Evolutionary conservation across 2,329 filamentous ascomycete species (phyloP).

Genomic region (Fusarium cyanostomum): DNA sequence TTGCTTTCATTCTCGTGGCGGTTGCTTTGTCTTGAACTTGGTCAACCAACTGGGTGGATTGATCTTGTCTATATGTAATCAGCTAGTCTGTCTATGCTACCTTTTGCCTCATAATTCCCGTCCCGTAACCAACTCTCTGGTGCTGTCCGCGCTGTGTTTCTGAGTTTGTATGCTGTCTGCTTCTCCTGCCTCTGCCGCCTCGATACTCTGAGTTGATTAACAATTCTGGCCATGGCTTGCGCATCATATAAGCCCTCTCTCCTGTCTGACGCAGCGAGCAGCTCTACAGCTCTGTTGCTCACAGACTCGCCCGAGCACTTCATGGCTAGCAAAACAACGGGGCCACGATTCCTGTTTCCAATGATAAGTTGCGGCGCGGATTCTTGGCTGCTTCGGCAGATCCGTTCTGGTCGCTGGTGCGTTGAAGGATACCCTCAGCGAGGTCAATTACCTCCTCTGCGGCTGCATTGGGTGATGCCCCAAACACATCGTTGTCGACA

Average conservation of each 20-base stretch:
- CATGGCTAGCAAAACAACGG: slow-evolving; percentile 26
- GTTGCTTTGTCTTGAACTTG: not conserved
- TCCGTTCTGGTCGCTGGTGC: not conserved
- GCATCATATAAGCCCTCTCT: slow-evolving; percentile 33
- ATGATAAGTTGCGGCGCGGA: slow-evolving; percentile 23
- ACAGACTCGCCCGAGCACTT: slow-evolving; percentile 29
- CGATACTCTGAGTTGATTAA: not conserved
- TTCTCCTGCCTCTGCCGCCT: no score
- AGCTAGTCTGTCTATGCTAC: no score
- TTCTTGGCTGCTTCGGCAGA: slow-evolving; percentile 7
- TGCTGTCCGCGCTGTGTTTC: no score
- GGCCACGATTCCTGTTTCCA: slow-evolving; percentile 30
- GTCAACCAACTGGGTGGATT: no score
- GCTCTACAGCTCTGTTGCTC: not conserved
- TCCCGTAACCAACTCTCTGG: no score
- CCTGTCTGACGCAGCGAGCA: slow-evolving; percentile 18
- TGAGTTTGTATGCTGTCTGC: no score
- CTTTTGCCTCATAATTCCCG: no score
- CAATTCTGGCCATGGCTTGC: slow-evolving; percentile 8
- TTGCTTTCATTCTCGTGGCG: not conserved
- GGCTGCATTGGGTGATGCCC: slow-evolving; percentile 6
- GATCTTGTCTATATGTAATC: no score
- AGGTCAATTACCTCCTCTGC: slow-evolving; percentile 13
- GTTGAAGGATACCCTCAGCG: slow-evolving; percentile 9
- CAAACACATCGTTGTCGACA: slow-evolving; percentile 6